Conservation (phyloP, 805 yeast genomes). For the Metschnikowia colocasiae region DNA sequence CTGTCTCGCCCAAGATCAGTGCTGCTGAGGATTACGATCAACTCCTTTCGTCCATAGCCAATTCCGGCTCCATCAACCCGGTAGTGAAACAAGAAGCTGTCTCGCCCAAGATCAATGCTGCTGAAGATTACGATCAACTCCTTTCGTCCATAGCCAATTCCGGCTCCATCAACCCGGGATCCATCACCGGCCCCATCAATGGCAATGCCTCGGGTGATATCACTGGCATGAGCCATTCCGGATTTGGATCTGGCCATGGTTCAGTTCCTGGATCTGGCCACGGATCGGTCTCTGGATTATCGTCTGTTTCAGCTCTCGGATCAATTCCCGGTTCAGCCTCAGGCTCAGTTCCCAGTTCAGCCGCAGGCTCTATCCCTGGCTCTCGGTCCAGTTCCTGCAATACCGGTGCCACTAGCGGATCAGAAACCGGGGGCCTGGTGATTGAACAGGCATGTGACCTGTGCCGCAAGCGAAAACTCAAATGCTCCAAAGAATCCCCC, state of each 20-base stretch:
- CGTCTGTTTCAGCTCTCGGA: too few relatives aligned
- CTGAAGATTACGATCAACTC: not conserved
- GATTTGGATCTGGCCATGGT: too few relatives aligned
- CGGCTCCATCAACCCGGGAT: not conserved
- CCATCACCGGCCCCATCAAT: not conserved
- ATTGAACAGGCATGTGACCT: conserved; percentile 75
- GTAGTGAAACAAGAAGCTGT: conserved; percentile 2
- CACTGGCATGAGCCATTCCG: too few relatives aligned
- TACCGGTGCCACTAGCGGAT: too few relatives aligned
- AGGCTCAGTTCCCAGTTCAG: too few relatives aligned
- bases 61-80: not conserved
- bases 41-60: not conserved
- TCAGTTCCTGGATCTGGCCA: too few relatives aligned
- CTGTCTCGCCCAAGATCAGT: not conserved
- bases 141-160: not conserved
- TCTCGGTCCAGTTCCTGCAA: too few relatives aligned
- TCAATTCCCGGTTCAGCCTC: too few relatives aligned
- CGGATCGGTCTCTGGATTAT: too few relatives aligned
- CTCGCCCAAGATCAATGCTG: not conserved
- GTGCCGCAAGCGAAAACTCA: conserved; percentile 73
- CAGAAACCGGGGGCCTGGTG: too few relatives aligned
- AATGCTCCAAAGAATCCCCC: conserved; percentile 77
- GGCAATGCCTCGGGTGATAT: not conserved
- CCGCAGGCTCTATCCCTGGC: too few relatives aligned
- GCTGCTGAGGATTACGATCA: not conserved